Conservation (phyloP, 768 basidiomycete genomes). For the Clitopilus passeckerianus region DNA sequence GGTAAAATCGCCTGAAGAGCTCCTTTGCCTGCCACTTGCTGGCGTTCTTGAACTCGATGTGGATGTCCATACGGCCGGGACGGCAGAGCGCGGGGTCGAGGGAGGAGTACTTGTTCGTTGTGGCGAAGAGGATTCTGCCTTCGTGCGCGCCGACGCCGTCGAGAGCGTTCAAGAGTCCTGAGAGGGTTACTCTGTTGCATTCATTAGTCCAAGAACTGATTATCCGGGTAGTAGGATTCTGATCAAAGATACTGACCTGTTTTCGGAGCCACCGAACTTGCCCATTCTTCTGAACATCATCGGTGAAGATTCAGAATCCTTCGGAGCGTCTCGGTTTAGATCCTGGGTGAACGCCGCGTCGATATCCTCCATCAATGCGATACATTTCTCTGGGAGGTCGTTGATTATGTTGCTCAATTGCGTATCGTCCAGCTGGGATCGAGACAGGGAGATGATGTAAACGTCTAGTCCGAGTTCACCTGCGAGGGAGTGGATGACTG, state of each 20-base stretch:
- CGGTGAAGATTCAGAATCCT: neutral
- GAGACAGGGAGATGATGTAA: slow-evolving; percentile 60
- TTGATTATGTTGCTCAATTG: slow-evolving; percentile 47
- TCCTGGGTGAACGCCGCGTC: slow-evolving; percentile 53
- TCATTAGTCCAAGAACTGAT: neutral
- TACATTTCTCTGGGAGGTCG: slow-evolving; percentile 47
- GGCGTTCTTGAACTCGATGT: slow-evolving; percentile 60
- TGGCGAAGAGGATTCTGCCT: slow-evolving; percentile 68
- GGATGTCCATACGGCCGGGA: slow-evolving; percentile 66
- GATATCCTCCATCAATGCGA: slow-evolving; percentile 71
- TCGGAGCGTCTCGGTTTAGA: slow-evolving; percentile 17
- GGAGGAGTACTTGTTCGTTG: slow-evolving; percentile 55
- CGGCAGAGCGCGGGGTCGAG: slow-evolving; percentile 64
- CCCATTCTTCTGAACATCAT: slow-evolving; percentile 2
- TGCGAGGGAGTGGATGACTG: slow-evolving; percentile 62
- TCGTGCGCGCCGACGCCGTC: slow-evolving; percentile 69
- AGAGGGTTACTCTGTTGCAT: slow-evolving; percentile 43
- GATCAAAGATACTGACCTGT: slow-evolving; percentile 13
- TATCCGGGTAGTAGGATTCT: neutral
- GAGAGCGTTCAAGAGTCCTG: slow-evolving; percentile 62
- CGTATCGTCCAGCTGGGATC: slow-evolving; percentile 51
- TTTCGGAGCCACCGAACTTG: slow-evolving; percentile 8
- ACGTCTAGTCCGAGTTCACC: slow-evolving; percentile 67
- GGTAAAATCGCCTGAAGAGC: slow-evolving; percentile 58
- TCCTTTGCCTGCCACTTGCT: slow-evolving; percentile 52